phyloP scores from a whole-genome alignment of 2,329 filamentous ascomycete species.

The Ceratocystis diversiconidia region DNA sequence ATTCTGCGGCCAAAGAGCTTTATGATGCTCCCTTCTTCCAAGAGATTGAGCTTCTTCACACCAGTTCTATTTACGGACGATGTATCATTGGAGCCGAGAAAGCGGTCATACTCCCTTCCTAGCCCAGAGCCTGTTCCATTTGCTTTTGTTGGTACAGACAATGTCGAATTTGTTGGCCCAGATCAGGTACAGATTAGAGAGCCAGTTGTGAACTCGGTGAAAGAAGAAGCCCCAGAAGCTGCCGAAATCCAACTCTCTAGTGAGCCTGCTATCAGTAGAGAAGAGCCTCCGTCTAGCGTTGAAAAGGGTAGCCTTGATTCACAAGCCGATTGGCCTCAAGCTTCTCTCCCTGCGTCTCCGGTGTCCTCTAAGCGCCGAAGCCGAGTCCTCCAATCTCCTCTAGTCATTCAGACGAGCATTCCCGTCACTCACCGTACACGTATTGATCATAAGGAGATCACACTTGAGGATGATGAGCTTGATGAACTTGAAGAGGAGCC shows the following conservation, averaged over 20 bases:
- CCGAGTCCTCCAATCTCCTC: slow-evolving; percentile 14
- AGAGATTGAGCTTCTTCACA: slow-evolving; percentile 16
- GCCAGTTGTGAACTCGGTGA: not conserved
- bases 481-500: slow-evolving; percentile 33
- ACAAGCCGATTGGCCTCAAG: not conserved
- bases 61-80: slow-evolving; percentile 15
- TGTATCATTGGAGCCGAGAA: slow-evolving; percentile 25
- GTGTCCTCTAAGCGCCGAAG: slow-evolving; percentile 11
- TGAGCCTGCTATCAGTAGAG: not conserved
- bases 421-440: slow-evolving; percentile 7
- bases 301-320: not conserved
- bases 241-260: not conserved
- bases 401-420: slow-evolving; percentile 16
- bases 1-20: slow-evolving; percentile 35
- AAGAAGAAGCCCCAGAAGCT: not conserved
- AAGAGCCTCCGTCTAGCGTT: not conserved
- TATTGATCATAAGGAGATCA: slow-evolving; percentile 12
- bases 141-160: slow-evolving; percentile 18
- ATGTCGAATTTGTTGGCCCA: slow-evolving; percentile 13
- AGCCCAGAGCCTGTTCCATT: slow-evolving; percentile 25
- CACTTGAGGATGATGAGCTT: slow-evolving; percentile 25
- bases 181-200: not conserved
- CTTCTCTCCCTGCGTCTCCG: not conserved
- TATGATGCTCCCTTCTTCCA: slow-evolving; percentile 25
- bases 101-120: slow-evolving; percentile 38